Conservation (phyloP, 106 monocot species). For the Dendrobium huoshanense region DNA sequence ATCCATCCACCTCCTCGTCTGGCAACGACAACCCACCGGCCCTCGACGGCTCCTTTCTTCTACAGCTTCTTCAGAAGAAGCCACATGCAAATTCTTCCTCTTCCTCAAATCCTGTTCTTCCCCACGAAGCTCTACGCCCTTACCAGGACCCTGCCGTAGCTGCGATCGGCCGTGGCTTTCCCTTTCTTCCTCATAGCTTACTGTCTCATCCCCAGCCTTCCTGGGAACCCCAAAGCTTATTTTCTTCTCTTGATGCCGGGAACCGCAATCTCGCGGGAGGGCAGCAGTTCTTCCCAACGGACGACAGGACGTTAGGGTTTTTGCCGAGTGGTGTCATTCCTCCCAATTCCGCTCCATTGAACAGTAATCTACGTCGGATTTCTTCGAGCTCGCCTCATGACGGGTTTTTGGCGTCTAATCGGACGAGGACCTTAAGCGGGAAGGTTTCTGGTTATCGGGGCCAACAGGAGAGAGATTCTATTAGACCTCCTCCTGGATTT, state of each 20-base stretch:
- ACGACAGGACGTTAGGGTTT: background rate
- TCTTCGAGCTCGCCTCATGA: background rate
- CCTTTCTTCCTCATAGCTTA: slow-evolving; percentile 4
- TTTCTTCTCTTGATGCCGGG: background rate
- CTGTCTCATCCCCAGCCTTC: background rate
- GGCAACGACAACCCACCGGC: background rate
- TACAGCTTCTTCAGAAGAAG: slow-evolving; percentile 11
- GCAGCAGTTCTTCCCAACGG: slow-evolving; percentile 2
- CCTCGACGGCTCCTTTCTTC: slow-evolving; percentile 10
- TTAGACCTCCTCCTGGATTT: slow-evolving; percentile 7
- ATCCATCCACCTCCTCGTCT: background rate
- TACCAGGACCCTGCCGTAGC: slow-evolving; percentile 1
- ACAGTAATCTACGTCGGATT: background rate
- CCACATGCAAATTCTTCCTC: background rate
- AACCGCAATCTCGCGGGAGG: background rate
- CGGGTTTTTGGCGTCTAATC: slow-evolving; percentile 2
- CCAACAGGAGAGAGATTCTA: background rate
- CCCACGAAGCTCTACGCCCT: background rate
- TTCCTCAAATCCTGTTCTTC: background rate
- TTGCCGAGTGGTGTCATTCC: background rate
- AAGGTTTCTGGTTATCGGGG: background rate
- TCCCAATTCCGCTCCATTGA: background rate
- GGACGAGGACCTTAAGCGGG: background rate
- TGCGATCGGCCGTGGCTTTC: background rate
- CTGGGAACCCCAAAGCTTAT: background rate